Evolutionary conservation across 2,329 filamentous ascomycete genomes (phyloP).

Genomic region (Coniochaeta sp.): DNA sequence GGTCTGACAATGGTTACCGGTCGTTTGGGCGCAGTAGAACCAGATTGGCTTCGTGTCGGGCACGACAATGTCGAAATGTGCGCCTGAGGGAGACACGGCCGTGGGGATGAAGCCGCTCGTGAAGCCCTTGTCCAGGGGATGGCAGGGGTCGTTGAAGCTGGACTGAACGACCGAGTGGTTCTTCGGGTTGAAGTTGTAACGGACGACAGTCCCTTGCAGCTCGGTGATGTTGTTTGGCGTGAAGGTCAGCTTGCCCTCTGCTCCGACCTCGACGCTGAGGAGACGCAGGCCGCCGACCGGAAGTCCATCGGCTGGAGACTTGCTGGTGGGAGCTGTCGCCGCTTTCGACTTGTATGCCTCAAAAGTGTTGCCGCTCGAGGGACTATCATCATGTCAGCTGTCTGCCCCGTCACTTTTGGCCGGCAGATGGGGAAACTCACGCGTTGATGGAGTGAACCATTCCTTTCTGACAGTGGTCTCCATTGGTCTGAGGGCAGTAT

Average conservation of each 20-base stretch:
- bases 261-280: constrained; percentile 24
- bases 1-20: constrained; percentile 24
- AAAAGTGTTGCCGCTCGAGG: constrained; percentile 25
- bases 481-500: constrained; percentile 36
- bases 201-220: constrained; percentile 22
- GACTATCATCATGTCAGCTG: constrained; percentile 10
- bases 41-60: constrained; percentile 25
- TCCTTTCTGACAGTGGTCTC: constrained; percentile 36
- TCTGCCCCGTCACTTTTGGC: neutral
- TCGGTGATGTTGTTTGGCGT: constrained; percentile 26
- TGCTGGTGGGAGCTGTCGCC: constrained; percentile 17
- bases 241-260: constrained; percentile 22
- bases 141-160: constrained; percentile 31
- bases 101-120: constrained; percentile 31
- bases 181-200: constrained; percentile 27
- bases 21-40: constrained; percentile 30
- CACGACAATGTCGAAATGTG: constrained; percentile 24
- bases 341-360: constrained; percentile 24
- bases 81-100: constrained; percentile 19
- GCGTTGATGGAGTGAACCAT: constrained; percentile 33
- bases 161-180: constrained; percentile 32
- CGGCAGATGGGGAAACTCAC: constrained; percentile 14
- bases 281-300: constrained; percentile 25
- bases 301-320: constrained; percentile 19
- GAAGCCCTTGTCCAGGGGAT: constrained; percentile 29